Evolutionary conservation across 1,139 yeast genomes (phyloP).

Genomic region (Candida mesenterica): DNA sequence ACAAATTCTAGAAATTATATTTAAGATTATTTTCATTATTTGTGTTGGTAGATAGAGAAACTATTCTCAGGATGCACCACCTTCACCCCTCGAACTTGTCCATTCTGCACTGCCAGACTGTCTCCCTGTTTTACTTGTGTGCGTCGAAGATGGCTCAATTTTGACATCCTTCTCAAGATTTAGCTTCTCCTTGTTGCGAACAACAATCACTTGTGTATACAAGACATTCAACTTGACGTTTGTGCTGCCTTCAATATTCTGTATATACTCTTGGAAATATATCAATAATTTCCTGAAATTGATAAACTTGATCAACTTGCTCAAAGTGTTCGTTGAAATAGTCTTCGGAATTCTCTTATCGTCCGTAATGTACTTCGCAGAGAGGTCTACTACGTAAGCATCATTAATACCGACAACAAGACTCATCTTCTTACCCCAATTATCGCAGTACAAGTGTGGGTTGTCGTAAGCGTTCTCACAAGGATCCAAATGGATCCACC

Average conservation of each 20-base stretch:
- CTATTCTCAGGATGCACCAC: not conserved
- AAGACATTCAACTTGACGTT: slow-evolving; percentile 17
- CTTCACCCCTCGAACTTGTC: slow-evolving; percentile 74
- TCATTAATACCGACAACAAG: slow-evolving; percentile 70
- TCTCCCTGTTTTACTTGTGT: slow-evolving; percentile 44
- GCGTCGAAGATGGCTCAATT: slow-evolving; percentile 8
- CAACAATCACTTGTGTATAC: slow-evolving; percentile 28
- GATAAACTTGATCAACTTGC: slow-evolving; percentile 37
- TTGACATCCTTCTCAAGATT: slow-evolving; percentile 8
- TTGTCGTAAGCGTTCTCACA: slow-evolving; percentile 87
- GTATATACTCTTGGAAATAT: slow-evolving; percentile 3
- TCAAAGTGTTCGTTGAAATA: slow-evolving; percentile 37
- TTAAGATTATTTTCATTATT: too few species aligned
- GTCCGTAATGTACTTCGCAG: slow-evolving; percentile 62
- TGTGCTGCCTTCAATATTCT: slow-evolving; percentile 16
- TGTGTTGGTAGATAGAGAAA: not conserved
- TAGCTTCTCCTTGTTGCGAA: slow-evolving; percentile 21
- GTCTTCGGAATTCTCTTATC: slow-evolving; percentile 53
- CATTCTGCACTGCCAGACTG: slow-evolving; percentile 77
- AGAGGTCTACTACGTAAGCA: slow-evolving; percentile 65
- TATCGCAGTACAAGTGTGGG: slow-evolving; percentile 71
- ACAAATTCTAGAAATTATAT: too few species aligned
- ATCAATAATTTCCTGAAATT: slow-evolving; percentile 31
- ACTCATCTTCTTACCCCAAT: slow-evolving; percentile 95
- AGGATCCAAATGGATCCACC: slow-evolving; percentile 89